Evolutionary conservation across 768 basidiomycete genomes (phyloP).

Genomic region (Pleurotus salmoneostramineus): DNA sequence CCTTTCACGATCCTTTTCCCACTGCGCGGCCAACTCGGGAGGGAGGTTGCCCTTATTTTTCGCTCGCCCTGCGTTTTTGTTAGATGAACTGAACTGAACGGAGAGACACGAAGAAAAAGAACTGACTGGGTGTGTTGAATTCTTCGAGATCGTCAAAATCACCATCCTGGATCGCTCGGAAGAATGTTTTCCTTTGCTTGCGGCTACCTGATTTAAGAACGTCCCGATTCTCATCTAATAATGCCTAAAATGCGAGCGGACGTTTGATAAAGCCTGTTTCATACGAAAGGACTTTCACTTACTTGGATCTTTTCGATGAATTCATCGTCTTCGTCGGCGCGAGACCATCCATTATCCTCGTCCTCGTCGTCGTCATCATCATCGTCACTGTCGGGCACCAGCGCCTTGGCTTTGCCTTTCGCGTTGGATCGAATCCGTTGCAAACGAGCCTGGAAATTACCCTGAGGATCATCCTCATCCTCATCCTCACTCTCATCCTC

Average conservation of each 20-base stretch:
- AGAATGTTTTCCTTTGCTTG: slow-evolving; percentile 51
- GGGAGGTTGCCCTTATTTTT: slow-evolving; percentile 56
- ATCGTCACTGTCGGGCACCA: slow-evolving; percentile 26
- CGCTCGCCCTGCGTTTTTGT: slow-evolving; percentile 24
- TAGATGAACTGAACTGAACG: background rate
- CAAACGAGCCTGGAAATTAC: slow-evolving; percentile 43
- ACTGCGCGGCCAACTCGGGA: slow-evolving; percentile 56
- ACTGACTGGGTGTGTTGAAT: slow-evolving; percentile 46
- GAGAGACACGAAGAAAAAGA: background rate
- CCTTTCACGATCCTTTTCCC: slow-evolving; percentile 78
- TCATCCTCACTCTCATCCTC: slow-evolving; percentile 29
- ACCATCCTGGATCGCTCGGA: slow-evolving; percentile 59
- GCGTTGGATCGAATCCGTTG: slow-evolving; percentile 31
- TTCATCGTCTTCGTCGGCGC: slow-evolving; percentile 56
- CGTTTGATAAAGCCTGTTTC: too few relatives aligned
- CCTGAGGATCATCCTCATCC: slow-evolving; percentile 33
- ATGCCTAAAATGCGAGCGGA: slow-evolving; percentile 32
- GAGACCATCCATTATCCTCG: slow-evolving; percentile 18
- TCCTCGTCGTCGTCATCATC: slow-evolving; percentile 23
- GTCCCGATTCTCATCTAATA: slow-evolving; percentile 57
- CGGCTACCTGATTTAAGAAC: slow-evolving; percentile 40
- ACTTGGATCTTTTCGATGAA: slow-evolving; percentile 56
- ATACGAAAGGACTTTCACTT: slow-evolving; percentile 10
- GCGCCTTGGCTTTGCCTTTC: slow-evolving; percentile 17
- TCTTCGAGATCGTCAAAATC: slow-evolving; percentile 38